Evolutionary conservation across 768 basidiomycete species (phyloP).

Genomic region (Amanita rubescens): DNA sequence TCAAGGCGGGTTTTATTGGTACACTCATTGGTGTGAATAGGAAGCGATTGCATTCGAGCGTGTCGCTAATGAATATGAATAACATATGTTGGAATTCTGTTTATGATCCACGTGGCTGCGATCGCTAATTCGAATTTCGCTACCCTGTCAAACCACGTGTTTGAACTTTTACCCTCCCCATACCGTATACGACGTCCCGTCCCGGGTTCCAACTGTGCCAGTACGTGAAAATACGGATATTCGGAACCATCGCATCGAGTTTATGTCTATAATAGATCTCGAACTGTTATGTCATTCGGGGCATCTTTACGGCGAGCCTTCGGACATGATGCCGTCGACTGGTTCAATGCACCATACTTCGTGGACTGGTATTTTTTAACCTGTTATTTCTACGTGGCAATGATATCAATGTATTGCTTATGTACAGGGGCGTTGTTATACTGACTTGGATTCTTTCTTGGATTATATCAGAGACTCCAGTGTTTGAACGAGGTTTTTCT

Average conservation of each 20-base stretch:
- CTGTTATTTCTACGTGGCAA: too few relatives aligned
- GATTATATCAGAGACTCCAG: slow-evolving; percentile 28
- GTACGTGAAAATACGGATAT: background rate
- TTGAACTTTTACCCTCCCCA: too few relatives aligned
- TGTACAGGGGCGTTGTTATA: slow-evolving; percentile 28
- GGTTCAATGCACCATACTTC: slow-evolving; percentile 40
- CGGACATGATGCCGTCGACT: slow-evolving; percentile 30
- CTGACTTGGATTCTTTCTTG: slow-evolving; percentile 36
- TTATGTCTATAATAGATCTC: background rate
- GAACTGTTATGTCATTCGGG: slow-evolving; percentile 4
- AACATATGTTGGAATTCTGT: too few relatives aligned
- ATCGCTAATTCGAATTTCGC: too few relatives aligned
- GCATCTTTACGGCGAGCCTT: slow-evolving; percentile 21
- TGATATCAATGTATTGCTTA: background rate
- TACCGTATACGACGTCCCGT: too few relatives aligned
- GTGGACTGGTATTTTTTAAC: slow-evolving; percentile 57
- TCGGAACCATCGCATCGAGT: background rate
- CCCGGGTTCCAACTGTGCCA: too few relatives aligned
- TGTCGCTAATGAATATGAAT: too few relatives aligned
- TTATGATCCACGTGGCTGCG: too few relatives aligned
- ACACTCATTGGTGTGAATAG: too few relatives aligned
- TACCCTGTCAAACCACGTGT: too few relatives aligned
- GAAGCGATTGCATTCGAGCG: too few relatives aligned
- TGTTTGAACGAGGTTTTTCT: slow-evolving; percentile 45
- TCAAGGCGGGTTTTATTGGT: too few relatives aligned